Evolutionary conservation across 495 filamentous ascomycete genomes (phyloP).

Genomic region (Aspergillus carlsbadensis): DNA sequence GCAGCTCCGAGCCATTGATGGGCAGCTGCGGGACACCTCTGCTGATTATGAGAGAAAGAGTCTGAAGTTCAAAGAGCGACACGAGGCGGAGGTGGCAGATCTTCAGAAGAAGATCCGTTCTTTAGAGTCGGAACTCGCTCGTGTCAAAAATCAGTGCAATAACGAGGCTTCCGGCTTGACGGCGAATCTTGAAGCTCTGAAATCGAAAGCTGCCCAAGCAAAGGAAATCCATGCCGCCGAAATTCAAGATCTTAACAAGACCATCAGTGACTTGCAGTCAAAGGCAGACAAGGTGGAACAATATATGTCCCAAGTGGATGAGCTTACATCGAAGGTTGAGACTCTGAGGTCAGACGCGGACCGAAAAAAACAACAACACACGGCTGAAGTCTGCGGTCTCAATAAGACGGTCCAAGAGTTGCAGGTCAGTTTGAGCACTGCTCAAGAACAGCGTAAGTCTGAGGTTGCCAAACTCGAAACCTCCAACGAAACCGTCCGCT

Average conservation of each 20-base stretch:
- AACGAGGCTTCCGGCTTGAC: constrained; percentile 58
- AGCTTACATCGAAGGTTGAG: constrained; percentile 32
- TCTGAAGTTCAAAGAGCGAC: constrained; percentile 45
- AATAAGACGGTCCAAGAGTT: constrained; percentile 52
- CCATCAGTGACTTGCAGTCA: constrained; percentile 52
- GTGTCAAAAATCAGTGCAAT: constrained; percentile 49
- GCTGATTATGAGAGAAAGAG: constrained; percentile 49
- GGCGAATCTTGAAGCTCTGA: constrained; percentile 53
- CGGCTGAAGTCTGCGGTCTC: constrained; percentile 56
- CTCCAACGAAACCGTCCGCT: constrained; percentile 53
- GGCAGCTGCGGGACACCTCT: constrained; percentile 47
- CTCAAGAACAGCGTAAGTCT: constrained; percentile 54
- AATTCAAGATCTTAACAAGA: constrained; percentile 54
- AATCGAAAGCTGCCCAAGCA: constrained; percentile 55
- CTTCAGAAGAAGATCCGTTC: constrained; percentile 57
- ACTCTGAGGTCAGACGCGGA: constrained; percentile 53
- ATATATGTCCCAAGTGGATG: constrained; percentile 22
- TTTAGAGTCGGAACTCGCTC: constrained; percentile 61
- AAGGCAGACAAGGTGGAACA: constrained; percentile 53
- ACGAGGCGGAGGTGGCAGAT: constrained; percentile 63
- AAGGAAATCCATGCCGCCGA: constrained; percentile 53
- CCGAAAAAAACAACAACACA: constrained; percentile 42
- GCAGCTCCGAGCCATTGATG: constrained; percentile 47
- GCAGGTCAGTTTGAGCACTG: constrained; percentile 56
- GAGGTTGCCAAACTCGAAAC: constrained; percentile 57